These are phyloP conservation scores for Dacryopinax primogenitus DNA, from an alignment of 768 basidiomycete genomes.

Conservation along the genomic window DNA sequence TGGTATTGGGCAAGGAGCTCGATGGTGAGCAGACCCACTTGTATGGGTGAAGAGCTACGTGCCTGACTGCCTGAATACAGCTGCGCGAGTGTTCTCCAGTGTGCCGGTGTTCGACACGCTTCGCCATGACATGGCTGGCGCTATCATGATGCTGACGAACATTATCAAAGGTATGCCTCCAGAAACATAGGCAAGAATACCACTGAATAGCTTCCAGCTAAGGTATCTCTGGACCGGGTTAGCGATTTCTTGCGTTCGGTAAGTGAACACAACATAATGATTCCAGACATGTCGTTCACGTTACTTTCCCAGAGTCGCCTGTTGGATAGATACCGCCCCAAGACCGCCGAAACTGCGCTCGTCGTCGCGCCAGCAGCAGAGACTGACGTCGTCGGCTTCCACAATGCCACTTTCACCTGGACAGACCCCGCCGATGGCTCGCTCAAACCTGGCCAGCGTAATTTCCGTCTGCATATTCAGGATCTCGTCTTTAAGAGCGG, in stretches of 20 bases:
- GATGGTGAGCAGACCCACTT: conserved; percentile 19
- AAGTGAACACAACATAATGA: neutral
- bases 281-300: neutral
- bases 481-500: conserved; percentile 28
- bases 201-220: conserved; percentile 27
- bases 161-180: conserved; percentile 19
- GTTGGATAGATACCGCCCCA: neutral
- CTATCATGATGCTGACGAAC: conserved; percentile 26
- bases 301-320: neutral
- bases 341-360: neutral
- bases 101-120: conserved; percentile 53
- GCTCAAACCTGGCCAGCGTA: conserved; percentile 22
- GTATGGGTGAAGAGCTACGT: conserved; percentile 33
- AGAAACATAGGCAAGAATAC: neutral
- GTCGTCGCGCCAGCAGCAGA: conserved; percentile 14
- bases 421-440: conserved; percentile 33
- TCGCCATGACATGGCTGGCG: conserved; percentile 35
- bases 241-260: conserved; percentile 32
- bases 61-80: conserved; percentile 26
- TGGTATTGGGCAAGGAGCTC: conserved; percentile 30
- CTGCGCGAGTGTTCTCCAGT: conserved; percentile 36
- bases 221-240: conserved; percentile 52
- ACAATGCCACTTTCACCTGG: conserved; percentile 41
- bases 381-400: conserved; percentile 16
- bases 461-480: conserved; percentile 26